Conservation (phyloP, 306 rosid species). For the Cucurbita maxima region DNA sequence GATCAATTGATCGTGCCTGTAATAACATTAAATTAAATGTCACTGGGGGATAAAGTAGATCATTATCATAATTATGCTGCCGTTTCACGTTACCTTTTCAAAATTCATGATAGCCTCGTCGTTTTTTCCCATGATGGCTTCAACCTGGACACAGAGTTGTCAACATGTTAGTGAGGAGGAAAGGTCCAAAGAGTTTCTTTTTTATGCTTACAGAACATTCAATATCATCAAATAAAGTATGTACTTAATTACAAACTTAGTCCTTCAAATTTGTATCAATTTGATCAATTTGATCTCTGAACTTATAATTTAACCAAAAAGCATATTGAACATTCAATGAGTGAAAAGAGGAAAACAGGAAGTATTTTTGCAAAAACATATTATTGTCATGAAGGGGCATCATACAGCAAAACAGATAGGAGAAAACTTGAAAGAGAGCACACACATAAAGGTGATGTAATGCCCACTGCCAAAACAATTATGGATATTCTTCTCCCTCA, state of each 20-base stretch:
- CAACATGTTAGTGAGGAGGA: not conserved
- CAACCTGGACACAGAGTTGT: constrained; percentile 49
- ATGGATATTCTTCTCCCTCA: not conserved
- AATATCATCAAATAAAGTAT: not conserved
- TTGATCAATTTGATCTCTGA: too few relatives aligned
- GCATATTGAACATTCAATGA: not conserved
- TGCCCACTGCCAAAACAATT: not conserved
- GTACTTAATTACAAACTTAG: too few relatives aligned
- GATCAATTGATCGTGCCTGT: constrained; percentile 90
- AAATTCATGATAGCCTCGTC: constrained; percentile 91
- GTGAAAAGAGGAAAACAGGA: not conserved
- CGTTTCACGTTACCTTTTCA: constrained; percentile 52
- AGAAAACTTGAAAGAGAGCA: not conserved
- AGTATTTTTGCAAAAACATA: not conserved
- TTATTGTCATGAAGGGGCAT: not conserved
- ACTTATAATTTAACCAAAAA: too few relatives aligned
- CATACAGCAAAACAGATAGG: not conserved
- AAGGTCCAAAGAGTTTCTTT: constrained; percentile 2
- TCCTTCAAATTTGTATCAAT: too few relatives aligned
- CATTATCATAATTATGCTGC: constrained; percentile 4
- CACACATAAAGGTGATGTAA: not conserved
- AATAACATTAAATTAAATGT: constrained; percentile 16
- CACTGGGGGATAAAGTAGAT: not conserved
- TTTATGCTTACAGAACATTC: not conserved
- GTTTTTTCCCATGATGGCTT: constrained; percentile 85